These are phyloP conservation scores for Mycogone perniciosa DNA, from an alignment of 2,329 filamentous ascomycete genomes.

Conservation along the genomic window DNA sequence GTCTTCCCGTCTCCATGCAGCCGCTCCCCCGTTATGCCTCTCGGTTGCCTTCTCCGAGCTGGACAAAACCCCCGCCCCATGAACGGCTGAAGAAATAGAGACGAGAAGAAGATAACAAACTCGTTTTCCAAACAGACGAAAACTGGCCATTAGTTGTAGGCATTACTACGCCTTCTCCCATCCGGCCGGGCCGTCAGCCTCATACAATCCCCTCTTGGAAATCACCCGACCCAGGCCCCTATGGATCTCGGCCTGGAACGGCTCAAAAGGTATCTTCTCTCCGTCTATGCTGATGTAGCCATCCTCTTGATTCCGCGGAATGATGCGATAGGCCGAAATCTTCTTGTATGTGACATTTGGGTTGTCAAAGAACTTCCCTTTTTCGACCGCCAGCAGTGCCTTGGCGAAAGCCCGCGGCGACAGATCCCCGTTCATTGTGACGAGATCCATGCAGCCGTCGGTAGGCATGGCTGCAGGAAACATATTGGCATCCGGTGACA, in stretches of 20 bases:
- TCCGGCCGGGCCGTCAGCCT: constrained; percentile 49
- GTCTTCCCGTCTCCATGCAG: too few relatives aligned
- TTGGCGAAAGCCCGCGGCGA: constrained; percentile 58
- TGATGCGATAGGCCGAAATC: constrained; percentile 78
- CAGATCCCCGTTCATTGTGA: constrained; percentile 73
- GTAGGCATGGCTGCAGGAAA: constrained; percentile 76
- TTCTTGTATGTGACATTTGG: constrained; percentile 75
- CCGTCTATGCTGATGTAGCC: constrained; percentile 95
- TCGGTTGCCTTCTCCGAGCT: too few relatives aligned
- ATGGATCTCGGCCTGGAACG: constrained; percentile 89
- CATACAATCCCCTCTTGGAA: constrained; percentile 68
- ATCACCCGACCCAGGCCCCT: constrained; percentile 76
- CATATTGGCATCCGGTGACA: constrained; percentile 82
- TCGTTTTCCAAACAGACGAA: neutral
- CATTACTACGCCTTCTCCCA: constrained; percentile 37
- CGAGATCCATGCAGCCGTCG: constrained; percentile 80
- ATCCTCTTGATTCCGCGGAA: constrained; percentile 61
- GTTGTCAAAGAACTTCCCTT: constrained; percentile 72
- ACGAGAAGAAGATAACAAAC: neutral
- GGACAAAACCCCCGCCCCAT: too few relatives aligned
- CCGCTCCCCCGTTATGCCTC: too few relatives aligned
- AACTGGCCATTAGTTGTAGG: constrained; percentile 2
- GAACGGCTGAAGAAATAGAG: too few relatives aligned
- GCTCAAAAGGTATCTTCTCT: constrained; percentile 77
- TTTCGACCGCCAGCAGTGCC: constrained; percentile 66